Evolutionary conservation across 2,329 filamentous ascomycete species (phyloP).

Genomic region (Plenodomus tracheiphilus): DNA sequence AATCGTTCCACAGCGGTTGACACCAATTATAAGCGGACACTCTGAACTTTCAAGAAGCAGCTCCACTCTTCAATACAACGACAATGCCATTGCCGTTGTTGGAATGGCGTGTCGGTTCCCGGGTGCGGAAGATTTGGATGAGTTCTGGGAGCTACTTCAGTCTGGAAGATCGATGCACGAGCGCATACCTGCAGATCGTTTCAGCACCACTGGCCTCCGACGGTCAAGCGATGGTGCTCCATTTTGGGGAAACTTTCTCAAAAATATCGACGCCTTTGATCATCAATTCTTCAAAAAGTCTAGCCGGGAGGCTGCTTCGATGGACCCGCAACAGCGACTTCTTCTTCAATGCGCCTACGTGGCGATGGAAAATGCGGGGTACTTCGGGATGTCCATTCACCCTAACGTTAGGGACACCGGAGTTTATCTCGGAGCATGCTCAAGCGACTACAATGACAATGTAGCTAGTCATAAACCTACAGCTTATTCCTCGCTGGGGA

Average conservation of each 20-base stretch:
- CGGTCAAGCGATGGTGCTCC: not conserved
- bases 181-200: not conserved
- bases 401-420: not conserved
- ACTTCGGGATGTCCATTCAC: slow-evolving; percentile 3
- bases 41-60: too few relatives aligned
- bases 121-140: not conserved
- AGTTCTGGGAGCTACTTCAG: not conserved
- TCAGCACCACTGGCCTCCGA: not conserved
- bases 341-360: slow-evolving; percentile 23
- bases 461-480: not conserved
- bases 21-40: too few relatives aligned
- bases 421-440: slow-evolving; percentile 1
- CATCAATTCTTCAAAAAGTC: slow-evolving; percentile 17
- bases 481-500: not conserved
- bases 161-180: not conserved
- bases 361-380: slow-evolving; percentile 14
- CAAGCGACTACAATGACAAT: not conserved
- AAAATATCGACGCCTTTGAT: slow-evolving; percentile 7
- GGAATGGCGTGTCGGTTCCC: not conserved
- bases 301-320: slow-evolving; percentile 10
- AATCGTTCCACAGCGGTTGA: too few relatives aligned
- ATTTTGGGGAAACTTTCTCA: not conserved
- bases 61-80: too few relatives aligned
- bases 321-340: slow-evolving; percentile 24
- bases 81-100: not conserved